A percentile compares a stretch with the other conserved stretches of the same genome.
phyloP scores from a whole-genome alignment of 441 rosid genomes.

The Hura crepitans region DNA sequence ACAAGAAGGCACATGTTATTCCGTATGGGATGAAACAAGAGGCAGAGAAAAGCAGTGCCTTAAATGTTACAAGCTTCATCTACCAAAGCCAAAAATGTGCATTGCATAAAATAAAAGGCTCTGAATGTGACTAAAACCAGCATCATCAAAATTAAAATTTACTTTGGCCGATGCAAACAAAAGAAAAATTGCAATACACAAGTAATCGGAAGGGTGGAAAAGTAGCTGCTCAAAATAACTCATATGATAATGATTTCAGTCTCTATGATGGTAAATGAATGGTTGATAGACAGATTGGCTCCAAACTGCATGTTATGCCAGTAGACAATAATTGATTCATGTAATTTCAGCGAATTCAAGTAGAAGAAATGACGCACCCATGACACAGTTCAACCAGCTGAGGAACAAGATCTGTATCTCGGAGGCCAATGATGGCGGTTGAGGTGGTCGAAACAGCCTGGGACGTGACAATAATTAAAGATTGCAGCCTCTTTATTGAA shows the following conservation, averaged over 20 bases:
- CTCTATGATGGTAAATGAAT: not conserved
- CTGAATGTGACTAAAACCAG: conserved; percentile 10
- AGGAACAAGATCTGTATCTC: conserved; percentile 85
- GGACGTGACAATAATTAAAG: conserved; percentile 68
- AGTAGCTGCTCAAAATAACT: not conserved
- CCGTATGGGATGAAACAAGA: conserved; percentile 24
- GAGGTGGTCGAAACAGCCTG: conserved; percentile 88
- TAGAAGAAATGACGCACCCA: conserved; percentile 45
- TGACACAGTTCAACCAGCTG: conserved; percentile 83
- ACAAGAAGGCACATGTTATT: conserved; percentile 25
- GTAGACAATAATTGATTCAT: not conserved
- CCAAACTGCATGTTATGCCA: not conserved
- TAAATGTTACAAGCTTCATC: conserved; percentile 30
- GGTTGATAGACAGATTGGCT: not conserved
- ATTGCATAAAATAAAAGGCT: conserved; percentile 19
- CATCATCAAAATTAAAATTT: conserved; percentile 4
- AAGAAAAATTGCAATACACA: not conserved
- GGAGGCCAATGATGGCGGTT: conserved; percentile 59
- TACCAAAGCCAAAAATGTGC: conserved; percentile 23
- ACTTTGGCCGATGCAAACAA: not conserved
- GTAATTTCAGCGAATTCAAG: not conserved
- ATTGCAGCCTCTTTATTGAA: conserved; percentile 60
- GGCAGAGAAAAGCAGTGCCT: conserved; percentile 20
- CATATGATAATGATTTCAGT: not conserved
- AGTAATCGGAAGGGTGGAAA: not conserved